Conservation (phyloP, 805 yeast species). For the Metschnikowia arizonensis region DNA sequence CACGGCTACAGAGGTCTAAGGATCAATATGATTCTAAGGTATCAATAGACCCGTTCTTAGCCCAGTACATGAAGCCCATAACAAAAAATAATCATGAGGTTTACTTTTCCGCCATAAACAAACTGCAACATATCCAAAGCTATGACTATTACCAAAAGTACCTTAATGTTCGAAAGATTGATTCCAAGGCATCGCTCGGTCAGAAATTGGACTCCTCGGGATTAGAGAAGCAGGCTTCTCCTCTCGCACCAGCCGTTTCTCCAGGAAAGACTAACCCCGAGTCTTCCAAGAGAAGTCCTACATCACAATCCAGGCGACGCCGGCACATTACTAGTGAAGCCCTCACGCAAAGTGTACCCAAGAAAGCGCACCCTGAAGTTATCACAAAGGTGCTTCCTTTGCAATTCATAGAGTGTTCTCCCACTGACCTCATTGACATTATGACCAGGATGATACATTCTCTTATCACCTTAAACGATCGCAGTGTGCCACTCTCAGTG, state of each 20-base stretch:
- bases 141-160: conserved; percentile 17
- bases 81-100: conserved; percentile 11
- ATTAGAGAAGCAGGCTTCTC: conserved; percentile 5
- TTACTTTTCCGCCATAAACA: conserved; percentile 12
- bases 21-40: conserved; percentile 1
- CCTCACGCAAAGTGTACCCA: conserved; percentile 5
- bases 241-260: background rate
- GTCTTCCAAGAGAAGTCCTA: background rate
- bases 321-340: conserved; percentile 9
- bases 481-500: conserved; percentile 33
- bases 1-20: background rate
- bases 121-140: conserved; percentile 11
- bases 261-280: background rate
- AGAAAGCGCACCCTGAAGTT: conserved; percentile 16
- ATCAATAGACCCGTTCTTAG: conserved; percentile 17
- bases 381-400: conserved; percentile 34
- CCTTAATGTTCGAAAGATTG: conserved; percentile 7
- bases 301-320: conserved; percentile 8
- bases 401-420: conserved; percentile 60
- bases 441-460: conserved; percentile 78
- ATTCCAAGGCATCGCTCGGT: background rate
- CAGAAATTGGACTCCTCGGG: background rate
- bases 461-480: conserved; percentile 72
- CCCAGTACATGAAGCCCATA: conserved; percentile 16
- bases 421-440: conserved; percentile 64